Evolutionary conservation across 495 filamentous ascomycete species (phyloP).

Genomic region (Aspergillus indologenus): DNA sequence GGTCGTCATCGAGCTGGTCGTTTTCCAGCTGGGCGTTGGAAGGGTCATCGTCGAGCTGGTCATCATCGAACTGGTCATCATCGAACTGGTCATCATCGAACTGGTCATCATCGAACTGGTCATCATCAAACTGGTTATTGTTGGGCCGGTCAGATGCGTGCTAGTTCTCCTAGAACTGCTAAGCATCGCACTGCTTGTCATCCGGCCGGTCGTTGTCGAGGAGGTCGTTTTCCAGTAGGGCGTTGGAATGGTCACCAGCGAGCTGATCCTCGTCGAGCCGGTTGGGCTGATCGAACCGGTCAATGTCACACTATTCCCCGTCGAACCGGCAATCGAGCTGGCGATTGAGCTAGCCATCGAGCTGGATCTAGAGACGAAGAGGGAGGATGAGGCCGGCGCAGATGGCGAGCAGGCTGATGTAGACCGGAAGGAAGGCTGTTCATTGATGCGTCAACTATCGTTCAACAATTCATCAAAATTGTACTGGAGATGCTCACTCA

Average conservation of each 20-base stretch:
- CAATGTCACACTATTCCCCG: too few species aligned
- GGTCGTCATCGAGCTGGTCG: constrained; percentile 3
- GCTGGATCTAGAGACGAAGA: constrained; percentile 38
- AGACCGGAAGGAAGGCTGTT: constrained; percentile 50
- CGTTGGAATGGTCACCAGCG: background rate
- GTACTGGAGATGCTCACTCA: constrained; percentile 46
- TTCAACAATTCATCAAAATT: constrained; percentile 12
- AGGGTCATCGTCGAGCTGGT: background rate
- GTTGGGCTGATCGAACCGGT: background rate
- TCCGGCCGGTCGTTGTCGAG: background rate
- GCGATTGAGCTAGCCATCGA: background rate
- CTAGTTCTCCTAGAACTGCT: too few species aligned
- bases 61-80: background rate
- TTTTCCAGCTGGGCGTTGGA: too few species aligned
- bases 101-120: background rate
- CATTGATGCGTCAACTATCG: constrained; percentile 29
- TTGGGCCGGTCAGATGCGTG: too few species aligned
- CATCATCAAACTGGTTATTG: too few species aligned
- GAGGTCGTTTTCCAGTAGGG: too few species aligned
- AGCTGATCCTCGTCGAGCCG: background rate
- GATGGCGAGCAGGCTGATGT: constrained; percentile 45
- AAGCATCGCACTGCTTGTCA: background rate
- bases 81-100: background rate
- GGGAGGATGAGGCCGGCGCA: constrained; percentile 45
- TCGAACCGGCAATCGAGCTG: background rate